Conservation (phyloP, 2,329 filamentous ascomycete species). For the Emydomyces testavorans region DNA sequence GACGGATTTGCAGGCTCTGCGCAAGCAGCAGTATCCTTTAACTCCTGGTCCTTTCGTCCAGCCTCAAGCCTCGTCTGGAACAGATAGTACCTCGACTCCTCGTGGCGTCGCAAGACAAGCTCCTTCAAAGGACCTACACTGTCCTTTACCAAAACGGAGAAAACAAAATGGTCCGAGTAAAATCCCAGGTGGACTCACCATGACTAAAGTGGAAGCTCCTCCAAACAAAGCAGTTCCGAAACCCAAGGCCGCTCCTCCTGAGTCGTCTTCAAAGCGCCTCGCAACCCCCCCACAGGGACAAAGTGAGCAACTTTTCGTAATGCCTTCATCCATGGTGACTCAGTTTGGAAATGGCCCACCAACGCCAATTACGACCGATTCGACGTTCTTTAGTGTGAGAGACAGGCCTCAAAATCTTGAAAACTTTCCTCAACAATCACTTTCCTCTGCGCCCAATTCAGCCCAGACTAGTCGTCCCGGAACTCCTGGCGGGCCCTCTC, state of each 20-base stretch:
- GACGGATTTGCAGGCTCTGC: slow-evolving; percentile 51
- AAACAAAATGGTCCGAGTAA: slow-evolving; percentile 62
- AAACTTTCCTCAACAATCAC: slow-evolving; percentile 49
- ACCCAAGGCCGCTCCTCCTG: slow-evolving; percentile 31
- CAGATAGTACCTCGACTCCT: slow-evolving; percentile 37
- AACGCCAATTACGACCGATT: slow-evolving; percentile 55
- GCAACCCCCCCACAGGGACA: slow-evolving; percentile 27
- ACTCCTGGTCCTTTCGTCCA: slow-evolving; percentile 31
- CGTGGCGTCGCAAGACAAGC: slow-evolving; percentile 59
- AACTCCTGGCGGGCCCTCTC: slow-evolving; percentile 44
- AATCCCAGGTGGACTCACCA: slow-evolving; percentile 57
- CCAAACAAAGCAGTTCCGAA: slow-evolving; percentile 23
- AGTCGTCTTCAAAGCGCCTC: slow-evolving; percentile 34
- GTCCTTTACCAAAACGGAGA: slow-evolving; percentile 64
- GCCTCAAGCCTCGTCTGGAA: slow-evolving; percentile 26
- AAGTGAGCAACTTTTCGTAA: slow-evolving; percentile 38
- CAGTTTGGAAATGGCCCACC: slow-evolving; percentile 51
- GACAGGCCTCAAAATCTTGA: slow-evolving; percentile 55
- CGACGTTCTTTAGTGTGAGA: slow-evolving; percentile 45
- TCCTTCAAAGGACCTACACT: slow-evolving; percentile 55
- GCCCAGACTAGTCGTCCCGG: slow-evolving; percentile 65
- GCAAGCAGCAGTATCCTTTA: slow-evolving; percentile 39
- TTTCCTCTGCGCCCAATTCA: slow-evolving; percentile 63
- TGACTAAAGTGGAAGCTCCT: slow-evolving; percentile 66
- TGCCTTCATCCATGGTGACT: slow-evolving; percentile 32